Base-by-base conservation (phyloP, 2,329 filamentous ascomycete species). In the Botrytis hyacinthi region DNA sequence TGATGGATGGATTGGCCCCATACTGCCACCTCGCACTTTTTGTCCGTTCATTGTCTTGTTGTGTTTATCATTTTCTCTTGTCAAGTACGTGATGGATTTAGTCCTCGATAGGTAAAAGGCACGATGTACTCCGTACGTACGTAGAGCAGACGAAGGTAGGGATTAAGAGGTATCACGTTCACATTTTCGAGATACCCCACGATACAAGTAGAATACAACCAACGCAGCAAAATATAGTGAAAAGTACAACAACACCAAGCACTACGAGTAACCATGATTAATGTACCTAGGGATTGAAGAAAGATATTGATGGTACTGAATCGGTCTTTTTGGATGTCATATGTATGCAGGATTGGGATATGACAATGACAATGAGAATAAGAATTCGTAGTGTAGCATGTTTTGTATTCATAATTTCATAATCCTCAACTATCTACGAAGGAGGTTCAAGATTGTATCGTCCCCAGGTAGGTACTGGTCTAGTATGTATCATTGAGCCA, bases 111-210 rank as follows among this genome's bases (percentile, higher is more conserved):
- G 61, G 61, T 32, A 26, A 44, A 65, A 42, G 62, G 8, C 18
- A 18, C 37, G 0, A 65, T 20, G 37, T 65, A n/a, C 26, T 54
- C 48, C 26, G 48, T 16, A 14, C 26, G 48, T 16, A 14, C 48
- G 48, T 65, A 32, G 42, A 66, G 37, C 40, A 29, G 62, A 46
- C 12, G 3, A 22, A 9, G 42, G 62, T 66, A 66, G 62, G 62
- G 62, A 35, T 48, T 9, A 35, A 35, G 42, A 63, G 59, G 44
- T 32, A 71, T 71, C 69, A 71, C 69, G 59, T 71, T 71, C 69
- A 40, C 69, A 71, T 71, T 46, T 71, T 63, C 57, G 69, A 71
- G n/a, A 70, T 60, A 65, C 35, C 59, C 59, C 69, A 71, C 59
- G 59, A 65, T 65, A 54, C 59, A 32, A 40, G 14, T 59, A 35